Percentiles rank a stretch among this genome's conserved stretches.
Evolutionary conservation across 495 filamentous ascomycete species (phyloP).

Genomic region (Lophiotrema nucula): DNA sequence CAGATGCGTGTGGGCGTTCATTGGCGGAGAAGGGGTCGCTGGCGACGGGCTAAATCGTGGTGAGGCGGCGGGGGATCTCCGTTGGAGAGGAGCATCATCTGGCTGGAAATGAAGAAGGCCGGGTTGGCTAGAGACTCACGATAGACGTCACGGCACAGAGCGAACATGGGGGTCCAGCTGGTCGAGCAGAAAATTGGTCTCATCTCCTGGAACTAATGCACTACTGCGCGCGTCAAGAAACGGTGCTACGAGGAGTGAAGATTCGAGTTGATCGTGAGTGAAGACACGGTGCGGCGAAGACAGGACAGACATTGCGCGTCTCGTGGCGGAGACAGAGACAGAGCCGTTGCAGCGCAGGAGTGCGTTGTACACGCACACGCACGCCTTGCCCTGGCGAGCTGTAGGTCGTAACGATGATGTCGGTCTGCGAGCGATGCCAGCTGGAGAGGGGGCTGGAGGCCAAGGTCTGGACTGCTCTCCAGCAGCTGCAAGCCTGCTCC

Average conservation of each 20-base stretch:
- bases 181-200: not conserved
- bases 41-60: constrained; percentile 1
- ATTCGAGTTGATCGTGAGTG: no score
- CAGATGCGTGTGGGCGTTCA: not conserved
- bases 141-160: not conserved
- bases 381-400: no score
- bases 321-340: no score
- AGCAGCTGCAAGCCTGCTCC: not conserved
- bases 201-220: not conserved
- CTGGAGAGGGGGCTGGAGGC: not conserved
- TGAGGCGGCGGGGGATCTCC: not conserved
- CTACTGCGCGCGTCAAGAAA: no score
- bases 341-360: no score
- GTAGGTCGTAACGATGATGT: not conserved
- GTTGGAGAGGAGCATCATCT: not conserved
- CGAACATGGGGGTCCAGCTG: not conserved
- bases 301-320: no score
- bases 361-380: not conserved
- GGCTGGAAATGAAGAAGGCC: not conserved
- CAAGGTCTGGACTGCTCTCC: not conserved
- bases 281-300: no score
- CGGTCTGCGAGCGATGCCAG: not conserved
- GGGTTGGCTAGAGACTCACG: no score
- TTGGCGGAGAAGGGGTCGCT: not conserved
- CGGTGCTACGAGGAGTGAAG: no score